Evolutionary conservation across 1,284 basidiomycete genomes (phyloP).

Genomic region (Sanghuangporus weigelae): DNA sequence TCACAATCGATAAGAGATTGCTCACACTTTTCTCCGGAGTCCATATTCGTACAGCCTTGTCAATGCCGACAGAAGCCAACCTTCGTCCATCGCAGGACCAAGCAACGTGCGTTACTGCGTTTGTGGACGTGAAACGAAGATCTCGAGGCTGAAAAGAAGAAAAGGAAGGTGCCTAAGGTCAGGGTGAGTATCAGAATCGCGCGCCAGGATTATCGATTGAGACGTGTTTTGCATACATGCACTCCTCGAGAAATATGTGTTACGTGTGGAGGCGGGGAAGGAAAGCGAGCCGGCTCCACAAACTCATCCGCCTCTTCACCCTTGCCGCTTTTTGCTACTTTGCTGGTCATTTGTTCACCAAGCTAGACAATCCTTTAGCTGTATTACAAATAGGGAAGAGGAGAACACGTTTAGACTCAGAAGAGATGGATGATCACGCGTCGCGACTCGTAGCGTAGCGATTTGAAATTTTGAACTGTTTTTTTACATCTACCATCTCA

Average conservation of each 20-base stretch:
- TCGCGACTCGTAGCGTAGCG: neutral
- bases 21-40: conserved; percentile 68
- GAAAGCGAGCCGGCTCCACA: conserved; percentile 36
- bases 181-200: conserved; percentile 13
- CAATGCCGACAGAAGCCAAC: conserved; percentile 70
- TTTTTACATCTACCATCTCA: neutral
- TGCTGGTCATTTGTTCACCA: neutral
- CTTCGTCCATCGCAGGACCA: conserved; percentile 81
- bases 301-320: conserved; percentile 13
- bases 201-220: conserved; percentile 7
- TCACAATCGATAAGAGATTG: conserved; percentile 10
- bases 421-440: neutral
- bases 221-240: conserved; percentile 47
- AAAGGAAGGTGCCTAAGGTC: conserved; percentile 61
- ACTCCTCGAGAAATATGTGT: conserved; percentile 63
- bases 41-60: conserved; percentile 72
- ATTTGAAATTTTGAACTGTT: neutral
- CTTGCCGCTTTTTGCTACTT: conserved; percentile 9
- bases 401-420: neutral
- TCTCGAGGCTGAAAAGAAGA: conserved; percentile 74
- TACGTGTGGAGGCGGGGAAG: conserved; percentile 65
- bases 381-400: neutral
- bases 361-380: neutral
- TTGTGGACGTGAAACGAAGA: conserved; percentile 55
- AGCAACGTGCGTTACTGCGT: conserved; percentile 67